Evolutionary conservation across 2,329 filamentous ascomycete genomes (phyloP).

Genomic region (Venturia oleaginea): DNA sequence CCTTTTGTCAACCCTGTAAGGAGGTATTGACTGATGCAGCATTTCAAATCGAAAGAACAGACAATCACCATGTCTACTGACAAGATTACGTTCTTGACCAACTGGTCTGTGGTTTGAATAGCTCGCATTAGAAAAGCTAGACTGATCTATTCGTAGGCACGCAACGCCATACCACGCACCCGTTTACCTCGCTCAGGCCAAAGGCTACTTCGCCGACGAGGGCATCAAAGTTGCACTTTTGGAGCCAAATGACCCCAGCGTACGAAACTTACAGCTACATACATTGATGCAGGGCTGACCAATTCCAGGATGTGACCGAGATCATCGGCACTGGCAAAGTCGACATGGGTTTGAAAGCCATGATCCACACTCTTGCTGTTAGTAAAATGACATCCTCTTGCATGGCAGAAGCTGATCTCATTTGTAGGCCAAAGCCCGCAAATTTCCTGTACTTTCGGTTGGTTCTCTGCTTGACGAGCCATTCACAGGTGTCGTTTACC

Average conservation of each 20-base stretch:
- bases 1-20: constrained; percentile 21
- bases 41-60: constrained; percentile 27
- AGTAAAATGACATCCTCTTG: constrained; percentile 18
- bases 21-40: constrained; percentile 43
- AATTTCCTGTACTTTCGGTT: constrained; percentile 63
- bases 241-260: constrained; percentile 68
- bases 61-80: constrained; percentile 64
- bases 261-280: constrained; percentile 27
- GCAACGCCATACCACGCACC: constrained; percentile 74
- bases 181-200: constrained; percentile 66
- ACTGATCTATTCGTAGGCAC: constrained; percentile 47
- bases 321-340: constrained; percentile 70
- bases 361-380: constrained; percentile 73
- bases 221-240: constrained; percentile 69
- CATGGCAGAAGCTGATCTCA: constrained; percentile 10
- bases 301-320: constrained; percentile 60
- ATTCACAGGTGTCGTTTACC: constrained; percentile 70
- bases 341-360: constrained; percentile 72
- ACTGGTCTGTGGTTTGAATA: constrained; percentile 51
- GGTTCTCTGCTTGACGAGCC: constrained; percentile 70
- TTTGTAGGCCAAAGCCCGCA: constrained; percentile 60
- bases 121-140: constrained; percentile 8
- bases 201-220: constrained; percentile 66
- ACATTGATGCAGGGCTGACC: background rate
- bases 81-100: constrained; percentile 77